phyloP scores from a whole-genome alignment of 106 monocot genomes.

The Dendrobium officinale region DNA sequence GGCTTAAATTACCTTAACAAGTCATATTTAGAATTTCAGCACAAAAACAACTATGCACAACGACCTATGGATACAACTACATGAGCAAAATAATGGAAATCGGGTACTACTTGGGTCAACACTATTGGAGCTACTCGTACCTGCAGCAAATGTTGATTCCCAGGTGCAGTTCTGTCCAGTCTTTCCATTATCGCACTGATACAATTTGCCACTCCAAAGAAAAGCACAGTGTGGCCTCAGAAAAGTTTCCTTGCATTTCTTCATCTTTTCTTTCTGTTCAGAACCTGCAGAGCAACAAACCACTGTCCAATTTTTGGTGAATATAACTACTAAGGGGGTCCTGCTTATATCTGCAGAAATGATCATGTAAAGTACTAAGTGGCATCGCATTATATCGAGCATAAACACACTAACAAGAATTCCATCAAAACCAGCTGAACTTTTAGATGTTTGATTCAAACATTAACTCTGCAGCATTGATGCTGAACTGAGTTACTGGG shows the following conservation, averaged over 20 bases:
- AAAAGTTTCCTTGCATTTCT: constrained; percentile 4
- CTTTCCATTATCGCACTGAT: constrained; percentile 58
- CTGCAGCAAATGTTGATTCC: constrained; percentile 51
- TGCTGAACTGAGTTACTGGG: constrained; percentile 35
- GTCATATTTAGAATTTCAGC: neutral
- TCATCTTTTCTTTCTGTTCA: constrained; percentile 39
- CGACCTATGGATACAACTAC: neutral
- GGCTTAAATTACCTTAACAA: neutral
- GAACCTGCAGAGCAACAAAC: constrained; percentile 58
- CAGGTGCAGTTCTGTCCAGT: constrained; percentile 68
- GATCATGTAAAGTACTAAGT: constrained; percentile 45
- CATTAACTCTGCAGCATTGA: constrained; percentile 32
- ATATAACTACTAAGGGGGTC: constrained; percentile 41
- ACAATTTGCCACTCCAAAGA: constrained; percentile 57
- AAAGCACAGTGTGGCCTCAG: constrained; percentile 43
- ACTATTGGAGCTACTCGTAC: constrained; percentile 19
- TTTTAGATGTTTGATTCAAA: constrained; percentile 31
- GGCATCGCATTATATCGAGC: constrained; percentile 74
- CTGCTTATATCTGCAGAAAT: constrained; percentile 59
- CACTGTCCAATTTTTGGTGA: constrained; percentile 66
- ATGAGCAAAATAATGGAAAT: neutral
- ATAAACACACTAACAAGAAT: constrained; percentile 60
- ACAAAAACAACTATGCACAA: neutral
- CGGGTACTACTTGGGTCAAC: neutral
- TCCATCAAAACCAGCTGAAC: constrained; percentile 14